Conservation (phyloP, 2,329 filamentous ascomycete genomes). For the Penicillium rolfsii region DNA sequence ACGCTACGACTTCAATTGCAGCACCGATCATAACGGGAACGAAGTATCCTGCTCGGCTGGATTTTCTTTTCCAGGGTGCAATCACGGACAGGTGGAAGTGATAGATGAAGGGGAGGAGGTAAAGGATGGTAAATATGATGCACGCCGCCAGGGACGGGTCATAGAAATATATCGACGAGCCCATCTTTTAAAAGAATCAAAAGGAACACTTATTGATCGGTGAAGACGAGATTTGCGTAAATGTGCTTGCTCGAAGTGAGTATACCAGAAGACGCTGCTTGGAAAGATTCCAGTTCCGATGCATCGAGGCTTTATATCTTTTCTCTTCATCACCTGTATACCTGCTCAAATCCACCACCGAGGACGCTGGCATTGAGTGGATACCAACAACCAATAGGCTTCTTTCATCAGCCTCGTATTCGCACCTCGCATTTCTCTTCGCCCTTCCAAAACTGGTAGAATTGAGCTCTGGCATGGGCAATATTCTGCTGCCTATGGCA, state of each 20-base stretch:
- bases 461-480: not conserved
- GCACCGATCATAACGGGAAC: not conserved
- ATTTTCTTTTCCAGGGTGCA: not conserved
- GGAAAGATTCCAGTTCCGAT: not conserved
- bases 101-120: not conserved
- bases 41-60: not conserved
- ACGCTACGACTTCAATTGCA: not conserved
- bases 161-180: not conserved
- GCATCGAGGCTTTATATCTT: not conserved
- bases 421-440: not conserved
- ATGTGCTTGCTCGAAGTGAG: not conserved
- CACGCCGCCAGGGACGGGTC: not conserved
- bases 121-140: not conserved
- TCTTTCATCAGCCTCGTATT: not conserved
- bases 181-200: not conserved
- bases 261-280: not conserved
- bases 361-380: not conserved
- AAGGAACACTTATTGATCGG: not conserved
- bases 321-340: not conserved
- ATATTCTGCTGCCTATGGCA: not conserved
- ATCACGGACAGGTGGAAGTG: not conserved
- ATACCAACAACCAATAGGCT: not conserved
- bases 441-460: not conserved
- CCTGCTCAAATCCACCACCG: not conserved
- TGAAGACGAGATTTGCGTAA: not conserved